Evolutionary conservation across 306 rosid species (phyloP), one percentile per base, ranked within the genome.

Genomic region (Sicyos baderoa): DNA sequence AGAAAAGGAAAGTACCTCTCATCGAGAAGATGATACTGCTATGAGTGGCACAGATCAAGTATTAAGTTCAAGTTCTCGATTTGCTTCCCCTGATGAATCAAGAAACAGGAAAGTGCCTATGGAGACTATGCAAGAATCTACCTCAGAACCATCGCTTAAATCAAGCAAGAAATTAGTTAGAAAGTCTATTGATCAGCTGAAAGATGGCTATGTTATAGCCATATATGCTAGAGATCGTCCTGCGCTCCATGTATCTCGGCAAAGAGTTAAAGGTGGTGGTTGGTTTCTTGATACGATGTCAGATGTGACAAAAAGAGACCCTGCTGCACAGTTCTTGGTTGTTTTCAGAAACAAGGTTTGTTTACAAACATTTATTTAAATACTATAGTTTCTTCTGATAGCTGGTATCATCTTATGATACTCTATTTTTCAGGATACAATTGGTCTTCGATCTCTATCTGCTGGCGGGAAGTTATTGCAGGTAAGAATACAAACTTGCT

Each of bases 31-130:
- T 75, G 97, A 93, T 80, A 70, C 90, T 27, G 90, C 91, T 29
- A 93, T 90, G 90, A 93, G 99, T 72, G 96, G 99, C 64, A 88
- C 90, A 12, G 99, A 90, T 68, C 99, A 90, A 75, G 96, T 90
- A 1, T 79, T 88, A 76, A 93, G 96, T 80, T 86, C 91, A 17
- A 76, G 97, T 66, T 90, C 99, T 65, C 81, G 75, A 29, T 83
- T 84, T 81, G 86, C 83, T 48, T 85, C 93, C 76, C 87, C 93
- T 47, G 99, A 84, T 69, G 89, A 85, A 64, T 82, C 83, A 4
- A 84, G 99, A 85, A 86, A 83, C 79, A 86, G 96, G 79, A 93
- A 86, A 83, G 86, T 90, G 62, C 84, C 91, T 3, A 75, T 76
- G 72, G 99, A 93, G 62, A 81, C 87, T 54, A 59, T 80, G 84